These are phyloP conservation scores for Mayamaea pseudoterrestris DNA, from an alignment of 108 stramenopile species.

Conservation along the genomic window DNA sequence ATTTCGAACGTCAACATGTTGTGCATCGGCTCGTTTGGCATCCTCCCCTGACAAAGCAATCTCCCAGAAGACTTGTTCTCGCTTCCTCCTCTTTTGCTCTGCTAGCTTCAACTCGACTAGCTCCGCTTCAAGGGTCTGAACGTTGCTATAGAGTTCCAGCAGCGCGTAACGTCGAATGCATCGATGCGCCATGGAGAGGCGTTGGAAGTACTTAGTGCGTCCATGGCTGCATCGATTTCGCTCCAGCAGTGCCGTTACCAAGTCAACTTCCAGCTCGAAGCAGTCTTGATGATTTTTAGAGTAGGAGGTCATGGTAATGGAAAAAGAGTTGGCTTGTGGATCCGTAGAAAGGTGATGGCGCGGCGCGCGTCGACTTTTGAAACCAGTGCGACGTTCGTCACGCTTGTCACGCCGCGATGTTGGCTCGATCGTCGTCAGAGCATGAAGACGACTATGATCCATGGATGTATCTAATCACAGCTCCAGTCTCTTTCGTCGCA, in stretches of 20 bases:
- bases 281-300: constrained; percentile 20
- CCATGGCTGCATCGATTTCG: constrained; percentile 52
- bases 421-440: no score
- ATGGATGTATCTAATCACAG: no score
- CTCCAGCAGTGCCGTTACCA: constrained; percentile 38
- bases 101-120: background rate
- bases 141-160: constrained; percentile 1
- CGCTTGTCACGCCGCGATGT: no score
- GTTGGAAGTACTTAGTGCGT: constrained; percentile 50
- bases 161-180: constrained; percentile 7
- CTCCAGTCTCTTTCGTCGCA: no score
- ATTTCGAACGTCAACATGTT: background rate
- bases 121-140: background rate
- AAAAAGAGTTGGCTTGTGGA: no score
- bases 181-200: constrained; percentile 37
- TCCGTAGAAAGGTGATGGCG: no score
- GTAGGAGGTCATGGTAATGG: constrained; percentile 12
- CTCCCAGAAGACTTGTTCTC: constrained; percentile 1
- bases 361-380: no score
- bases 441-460: no score
- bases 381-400: no score
- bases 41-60: background rate
- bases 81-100: background rate
- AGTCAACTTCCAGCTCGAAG: constrained; percentile 37
- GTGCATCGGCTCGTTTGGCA: background rate